A percentile compares a stretch with the other conserved stretches of the same genome.
Conservation (phyloP, 1,139 yeast species). For the Taphrina deformans region DNA sequence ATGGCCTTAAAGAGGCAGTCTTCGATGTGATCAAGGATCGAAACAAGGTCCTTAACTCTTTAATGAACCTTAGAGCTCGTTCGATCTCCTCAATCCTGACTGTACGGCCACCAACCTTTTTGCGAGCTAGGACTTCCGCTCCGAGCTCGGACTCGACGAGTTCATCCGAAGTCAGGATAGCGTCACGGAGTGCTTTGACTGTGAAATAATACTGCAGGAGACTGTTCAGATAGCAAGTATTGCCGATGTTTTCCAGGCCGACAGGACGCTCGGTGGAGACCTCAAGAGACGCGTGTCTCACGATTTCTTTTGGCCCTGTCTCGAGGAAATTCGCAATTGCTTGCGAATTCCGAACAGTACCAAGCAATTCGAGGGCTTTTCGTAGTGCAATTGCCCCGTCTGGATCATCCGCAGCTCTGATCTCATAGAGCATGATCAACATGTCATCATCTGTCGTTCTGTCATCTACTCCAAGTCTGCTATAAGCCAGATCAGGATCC, state of each 20-base stretch:
- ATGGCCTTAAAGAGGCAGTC: slow-evolving; percentile 72
- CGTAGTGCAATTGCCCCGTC: slow-evolving; percentile 44
- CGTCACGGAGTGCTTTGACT: slow-evolving; percentile 73
- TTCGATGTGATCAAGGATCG: slow-evolving; percentile 64
- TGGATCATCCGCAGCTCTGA: slow-evolving; percentile 37
- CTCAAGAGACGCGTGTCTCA: slow-evolving; percentile 8
- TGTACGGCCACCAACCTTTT: slow-evolving; percentile 78
- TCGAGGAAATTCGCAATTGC: slow-evolving; percentile 41
- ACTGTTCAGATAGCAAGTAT: slow-evolving; percentile 85
- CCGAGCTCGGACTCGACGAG: slow-evolving; percentile 42
- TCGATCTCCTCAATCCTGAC: slow-evolving; percentile 72
- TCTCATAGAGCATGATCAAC: slow-evolving; percentile 26
- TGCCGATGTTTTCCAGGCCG: slow-evolving; percentile 85
- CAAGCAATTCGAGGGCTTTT: slow-evolving; percentile 58
- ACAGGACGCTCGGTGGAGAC: slow-evolving; percentile 59
- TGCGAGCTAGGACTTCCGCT: slow-evolving; percentile 42
- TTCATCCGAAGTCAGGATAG: slow-evolving; percentile 57
- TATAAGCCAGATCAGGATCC: slow-evolving; percentile 30
- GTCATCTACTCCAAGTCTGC: slow-evolving; percentile 30
- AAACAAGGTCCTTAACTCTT: slow-evolving; percentile 68
- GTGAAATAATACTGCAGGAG: slow-evolving; percentile 85
- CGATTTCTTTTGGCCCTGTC: slow-evolving; percentile 39
- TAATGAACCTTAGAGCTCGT: slow-evolving; percentile 78
- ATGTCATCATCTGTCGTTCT: slow-evolving; percentile 29
- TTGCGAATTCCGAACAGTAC: slow-evolving; percentile 47